Evolutionary conservation across 192 early-diverging fungal species (phyloP), one percentile per base, ranked within the genome.

Genomic region (Podila epicladia): DNA sequence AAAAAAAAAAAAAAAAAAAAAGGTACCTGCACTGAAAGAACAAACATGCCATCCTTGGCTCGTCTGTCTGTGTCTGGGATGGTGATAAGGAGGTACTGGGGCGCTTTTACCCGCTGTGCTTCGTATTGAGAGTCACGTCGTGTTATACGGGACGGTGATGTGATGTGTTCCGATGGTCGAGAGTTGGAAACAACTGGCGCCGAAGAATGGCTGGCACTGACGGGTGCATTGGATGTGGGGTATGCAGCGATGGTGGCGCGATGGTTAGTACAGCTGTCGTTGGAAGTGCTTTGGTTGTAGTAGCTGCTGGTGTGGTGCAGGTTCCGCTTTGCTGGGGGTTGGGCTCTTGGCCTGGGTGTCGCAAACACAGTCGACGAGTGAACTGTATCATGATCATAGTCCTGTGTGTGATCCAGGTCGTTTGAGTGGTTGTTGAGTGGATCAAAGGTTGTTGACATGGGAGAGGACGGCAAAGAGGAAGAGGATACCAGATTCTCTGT

Each of bases 21-120:
- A 19, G 41, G 49, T 71, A 67, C 75, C 69, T 80, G 70, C 8
- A 67, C 77, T 22, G 77, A 72, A 5, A 80, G 65, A 5, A 69
- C 11, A 59, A 80, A 80, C 65, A 73, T 69, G 55, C 77, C 77
- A 69, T 80, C 77, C 20, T 69, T 73, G 22, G 69, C 71, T 51
- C 65, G 49, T 64, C 71, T 60, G 58, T 73, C 55, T 12, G 71
- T 73, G 55, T 80, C 77, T 19, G 65, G 71, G 31, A 80, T 73
- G 26, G 77, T 69, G 62, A 80, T 80, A 24, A 65, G 71, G 32
- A 80, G 66, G 33, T 80, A 80, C 48, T 73, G 71, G 19, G 77
- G 77, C 0, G 77, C 77, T 55, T 73, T 80, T 13, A 60, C 69
- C 26, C 77, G 58, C 41, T 80, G 77, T 20, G 69, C 66, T 26